Evolutionary conservation across 148 eudicot species (phyloP).

Genomic region (Fallopia convolvulus): DNA sequence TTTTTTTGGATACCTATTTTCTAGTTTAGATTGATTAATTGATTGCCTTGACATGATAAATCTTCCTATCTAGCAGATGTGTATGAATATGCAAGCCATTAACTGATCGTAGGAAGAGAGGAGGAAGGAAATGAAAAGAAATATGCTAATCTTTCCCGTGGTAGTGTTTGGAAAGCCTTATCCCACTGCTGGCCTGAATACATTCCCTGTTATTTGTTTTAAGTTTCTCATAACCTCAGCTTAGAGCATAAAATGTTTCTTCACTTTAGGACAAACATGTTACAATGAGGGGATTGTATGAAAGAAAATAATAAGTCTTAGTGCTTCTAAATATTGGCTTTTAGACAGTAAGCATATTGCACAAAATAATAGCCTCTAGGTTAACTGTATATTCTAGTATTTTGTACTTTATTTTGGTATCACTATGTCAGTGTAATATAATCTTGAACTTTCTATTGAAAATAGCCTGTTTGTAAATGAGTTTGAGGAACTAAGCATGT

Average conservation of each 20-base stretch:
- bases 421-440: neutral
- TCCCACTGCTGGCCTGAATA: neutral
- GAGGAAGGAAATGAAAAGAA: neutral
- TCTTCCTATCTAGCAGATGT: neutral
- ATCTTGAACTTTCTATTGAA: neutral
- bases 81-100: neutral
- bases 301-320: neutral
- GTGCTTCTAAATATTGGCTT: neutral
- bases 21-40: neutral
- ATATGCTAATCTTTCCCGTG: neutral
- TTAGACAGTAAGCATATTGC: neutral
- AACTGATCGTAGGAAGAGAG: neutral
- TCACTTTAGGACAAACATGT: neutral
- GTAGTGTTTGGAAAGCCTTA: no score
- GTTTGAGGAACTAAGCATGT: neutral
- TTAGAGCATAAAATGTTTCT: neutral
- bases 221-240: neutral
- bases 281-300: neutral
- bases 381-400: neutral
- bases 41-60: conserved; percentile 2
- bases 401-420: neutral
- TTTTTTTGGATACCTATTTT: neutral
- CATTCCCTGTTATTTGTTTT: neutral
- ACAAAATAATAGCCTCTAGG: neutral
- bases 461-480: neutral